Conservation (phyloP, 371 early-diverging fungal species). For the Mucor racemosus region DNA sequence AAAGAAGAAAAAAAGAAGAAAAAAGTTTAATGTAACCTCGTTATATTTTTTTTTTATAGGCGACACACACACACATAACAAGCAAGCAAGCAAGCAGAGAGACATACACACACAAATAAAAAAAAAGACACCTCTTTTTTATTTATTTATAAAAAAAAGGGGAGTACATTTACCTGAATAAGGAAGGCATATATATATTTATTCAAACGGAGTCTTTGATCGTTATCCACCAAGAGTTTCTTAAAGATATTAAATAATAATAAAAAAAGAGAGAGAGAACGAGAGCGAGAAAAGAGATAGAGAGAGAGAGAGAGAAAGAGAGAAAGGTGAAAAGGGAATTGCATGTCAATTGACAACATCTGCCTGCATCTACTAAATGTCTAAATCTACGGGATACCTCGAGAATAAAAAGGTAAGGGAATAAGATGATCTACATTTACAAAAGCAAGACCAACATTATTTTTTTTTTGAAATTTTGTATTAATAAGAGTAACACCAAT, state of each 20-base stretch:
- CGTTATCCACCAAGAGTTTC: no score
- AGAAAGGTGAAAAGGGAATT: not conserved
- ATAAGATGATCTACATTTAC: not conserved
- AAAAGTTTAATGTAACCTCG: not conserved
- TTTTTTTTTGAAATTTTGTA: not conserved
- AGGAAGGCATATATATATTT: constrained; percentile 3
- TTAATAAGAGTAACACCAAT: constrained; percentile 40
- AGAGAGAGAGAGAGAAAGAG: no score
- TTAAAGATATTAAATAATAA: no score
- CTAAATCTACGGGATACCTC: not conserved
- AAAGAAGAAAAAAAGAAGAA: not conserved
- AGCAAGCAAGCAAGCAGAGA: not conserved
- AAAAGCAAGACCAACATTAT: not conserved
- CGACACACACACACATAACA: not conserved
- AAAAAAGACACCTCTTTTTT: not conserved
- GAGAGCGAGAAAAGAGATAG: no score
- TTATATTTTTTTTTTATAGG: not conserved
- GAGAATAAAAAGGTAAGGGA: not conserved
- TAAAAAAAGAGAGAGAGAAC: no score
- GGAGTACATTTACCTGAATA: constrained; percentile 7
- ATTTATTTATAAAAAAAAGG: not conserved
- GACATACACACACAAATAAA: not conserved
- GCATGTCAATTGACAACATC: constrained; percentile 6
- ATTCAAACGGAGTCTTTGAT: constrained; percentile 1
- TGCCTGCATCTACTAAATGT: not conserved